phyloP scores from a whole-genome alignment of 805 yeast genomes.

The Metschnikowia dekortorum region DNA sequence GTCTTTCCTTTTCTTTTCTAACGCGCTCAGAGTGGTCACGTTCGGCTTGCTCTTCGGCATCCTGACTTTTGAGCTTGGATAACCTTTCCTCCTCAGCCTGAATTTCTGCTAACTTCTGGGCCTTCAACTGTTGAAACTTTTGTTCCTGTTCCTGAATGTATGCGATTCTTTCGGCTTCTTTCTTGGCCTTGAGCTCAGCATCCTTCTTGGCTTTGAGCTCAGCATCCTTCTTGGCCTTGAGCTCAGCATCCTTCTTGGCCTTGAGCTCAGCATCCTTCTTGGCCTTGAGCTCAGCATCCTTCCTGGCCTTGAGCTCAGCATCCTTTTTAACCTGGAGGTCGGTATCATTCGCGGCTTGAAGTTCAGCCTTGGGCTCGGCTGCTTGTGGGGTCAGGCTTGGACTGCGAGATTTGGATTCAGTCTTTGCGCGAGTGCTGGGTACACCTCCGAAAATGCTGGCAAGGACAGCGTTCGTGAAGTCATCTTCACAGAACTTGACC shows the following conservation, averaged over 20 bases:
- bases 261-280: constrained; percentile 2
- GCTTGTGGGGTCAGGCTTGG: not conserved
- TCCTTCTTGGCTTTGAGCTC: constrained; percentile 6
- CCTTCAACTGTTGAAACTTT: constrained; percentile 7
- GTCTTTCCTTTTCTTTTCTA: constrained; percentile 3
- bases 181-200: constrained; percentile 1
- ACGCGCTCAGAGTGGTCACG: constrained; percentile 4
- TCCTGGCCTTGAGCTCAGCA: constrained; percentile 6
- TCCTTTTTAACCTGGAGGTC: not conserved
- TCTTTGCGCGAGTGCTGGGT: not conserved
- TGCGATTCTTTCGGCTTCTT: constrained; percentile 8
- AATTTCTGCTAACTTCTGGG: constrained; percentile 6
- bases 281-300: constrained; percentile 2
- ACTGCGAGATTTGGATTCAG: not conserved
- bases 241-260: constrained; percentile 5
- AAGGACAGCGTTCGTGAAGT: constrained; percentile 13
- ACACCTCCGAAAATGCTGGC: constrained; percentile 10
- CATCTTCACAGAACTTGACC: constrained; percentile 14
- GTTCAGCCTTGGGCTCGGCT: not conserved
- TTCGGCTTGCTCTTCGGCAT: constrained; percentile 2
- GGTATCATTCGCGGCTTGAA: not conserved
- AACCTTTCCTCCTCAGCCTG: constrained; percentile 8
- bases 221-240: constrained; percentile 2
- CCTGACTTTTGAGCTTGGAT: constrained; percentile 7
- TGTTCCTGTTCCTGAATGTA: constrained; percentile 4